Conservation (phyloP, 2,329 filamentous ascomycete species). For the Neonectria punicea region DNA sequence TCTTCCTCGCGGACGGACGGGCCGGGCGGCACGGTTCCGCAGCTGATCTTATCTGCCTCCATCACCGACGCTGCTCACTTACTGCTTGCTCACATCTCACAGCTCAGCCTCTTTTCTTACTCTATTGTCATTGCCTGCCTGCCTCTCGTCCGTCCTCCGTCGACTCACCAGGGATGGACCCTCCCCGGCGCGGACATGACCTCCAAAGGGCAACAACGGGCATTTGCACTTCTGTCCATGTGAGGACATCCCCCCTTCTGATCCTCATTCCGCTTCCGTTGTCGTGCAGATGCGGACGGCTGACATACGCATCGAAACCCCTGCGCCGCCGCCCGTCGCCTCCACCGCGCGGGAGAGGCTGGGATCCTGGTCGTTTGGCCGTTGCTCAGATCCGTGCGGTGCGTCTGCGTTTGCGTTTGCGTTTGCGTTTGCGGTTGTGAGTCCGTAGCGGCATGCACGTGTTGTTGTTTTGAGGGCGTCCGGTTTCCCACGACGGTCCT, state of each 20-base stretch:
- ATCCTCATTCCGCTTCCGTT: slow-evolving; percentile 25
- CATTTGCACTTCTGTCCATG: slow-evolving; percentile 2
- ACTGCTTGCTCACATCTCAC: neutral
- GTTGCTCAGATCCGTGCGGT: slow-evolving; percentile 23
- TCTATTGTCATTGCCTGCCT: neutral
- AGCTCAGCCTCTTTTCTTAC: neutral
- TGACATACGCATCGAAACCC: slow-evolving; percentile 13
- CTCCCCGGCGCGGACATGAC: slow-evolving; percentile 6
- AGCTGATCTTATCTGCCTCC: neutral
- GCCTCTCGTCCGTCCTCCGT: neutral
- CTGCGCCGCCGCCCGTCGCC: slow-evolving; percentile 16
- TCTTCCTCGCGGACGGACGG: neutral
- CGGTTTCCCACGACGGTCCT: neutral
- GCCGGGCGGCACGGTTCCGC: slow-evolving; percentile 5
- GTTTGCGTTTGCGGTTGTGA: neutral
- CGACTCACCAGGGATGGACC: slow-evolving; percentile 19
- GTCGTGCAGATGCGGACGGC: slow-evolving; percentile 32
- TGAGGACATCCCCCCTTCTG: slow-evolving; percentile 5
- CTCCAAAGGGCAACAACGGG: slow-evolving; percentile 23
- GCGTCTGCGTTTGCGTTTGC: neutral
- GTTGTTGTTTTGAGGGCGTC: neutral
- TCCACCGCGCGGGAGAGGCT: slow-evolving; percentile 16
- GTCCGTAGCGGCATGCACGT: neutral
- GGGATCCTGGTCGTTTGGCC: slow-evolving; percentile 7
- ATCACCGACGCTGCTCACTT: neutral